Evolutionary conservation across 495 filamentous ascomycete genomes (phyloP).

Genomic region (Thozetella sp.): DNA sequence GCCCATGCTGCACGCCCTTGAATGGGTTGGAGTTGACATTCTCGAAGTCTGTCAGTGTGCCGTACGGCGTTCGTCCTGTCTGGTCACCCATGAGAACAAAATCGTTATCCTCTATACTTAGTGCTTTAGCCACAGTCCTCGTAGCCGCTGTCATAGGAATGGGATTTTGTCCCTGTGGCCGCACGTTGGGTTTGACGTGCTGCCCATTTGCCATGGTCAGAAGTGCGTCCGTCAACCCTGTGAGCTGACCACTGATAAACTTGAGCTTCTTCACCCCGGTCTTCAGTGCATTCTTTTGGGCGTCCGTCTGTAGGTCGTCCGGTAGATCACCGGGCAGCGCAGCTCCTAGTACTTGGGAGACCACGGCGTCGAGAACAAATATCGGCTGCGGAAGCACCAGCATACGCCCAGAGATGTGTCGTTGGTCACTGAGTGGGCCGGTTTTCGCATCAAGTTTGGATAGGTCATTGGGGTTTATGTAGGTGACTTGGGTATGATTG

Average conservation of each 20-base stretch:
- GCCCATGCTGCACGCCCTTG: constrained; percentile 50
- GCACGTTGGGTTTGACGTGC: constrained; percentile 43
- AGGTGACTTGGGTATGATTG: not conserved
- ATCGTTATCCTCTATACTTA: not conserved
- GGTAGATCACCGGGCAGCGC: constrained; percentile 19
- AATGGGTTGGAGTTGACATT: constrained; percentile 19
- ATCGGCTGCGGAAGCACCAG: constrained; percentile 46
- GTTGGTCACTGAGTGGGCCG: constrained; percentile 21
- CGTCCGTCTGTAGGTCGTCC: not conserved
- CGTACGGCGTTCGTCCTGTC: constrained; percentile 33
- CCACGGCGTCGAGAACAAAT: constrained; percentile 30
- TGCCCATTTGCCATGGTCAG: constrained; percentile 38
- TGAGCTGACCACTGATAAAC: constrained; percentile 40
- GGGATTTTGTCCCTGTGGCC: constrained; percentile 2
- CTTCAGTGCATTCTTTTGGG: too few relatives aligned
- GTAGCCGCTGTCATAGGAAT: constrained; percentile 15
- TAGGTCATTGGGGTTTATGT: not conserved
- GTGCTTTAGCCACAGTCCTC: constrained; percentile 3
- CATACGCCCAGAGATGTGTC: constrained; percentile 33
- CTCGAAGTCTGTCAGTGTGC: constrained; percentile 2
- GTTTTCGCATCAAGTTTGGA: too few relatives aligned
- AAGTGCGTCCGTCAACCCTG: constrained; percentile 42
- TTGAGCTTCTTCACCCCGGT: constrained; percentile 16
- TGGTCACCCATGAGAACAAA: constrained; percentile 18
- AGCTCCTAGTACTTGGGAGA: constrained; percentile 32